Evolutionary conservation across 1,284 basidiomycete species (phyloP), one percentile per base, ranked within the genome.

Genomic region (Austroboletus novae-zelandiae): DNA sequence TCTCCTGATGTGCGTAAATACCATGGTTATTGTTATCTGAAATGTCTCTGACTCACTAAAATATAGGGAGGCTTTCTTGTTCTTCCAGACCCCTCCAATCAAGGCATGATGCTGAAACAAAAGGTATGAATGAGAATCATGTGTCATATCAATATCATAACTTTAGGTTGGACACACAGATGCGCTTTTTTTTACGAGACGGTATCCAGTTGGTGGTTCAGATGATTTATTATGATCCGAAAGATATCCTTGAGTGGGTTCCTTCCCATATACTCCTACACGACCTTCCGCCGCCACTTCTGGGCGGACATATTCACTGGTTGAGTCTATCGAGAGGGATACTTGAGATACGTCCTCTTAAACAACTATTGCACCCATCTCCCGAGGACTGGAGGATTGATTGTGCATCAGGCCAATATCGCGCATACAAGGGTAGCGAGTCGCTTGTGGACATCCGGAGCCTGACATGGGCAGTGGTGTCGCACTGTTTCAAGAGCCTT

Each of bases 271-370:
- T n/a, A 18, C 18, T 37, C 9, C 1, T 8, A 10, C 8, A 37
- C 8, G 75, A 76, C 52, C 55, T 77, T 8, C 75, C 75, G 0
- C 27, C 9, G 2, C 45, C 53, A 11, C 60, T 76, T 15, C 53
- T 70, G 5, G 20, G 59, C 0, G 57, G 66, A 18, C 66, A 68
- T 44, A 57, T 61, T 5, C 72, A 74, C 54, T 75, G 74, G 73
- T 55, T 74, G 37, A 51, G 67, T 18, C 43, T 70, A 10, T 11
- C 44, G 1, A 59, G 54, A 3, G 41, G 51, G 1, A 48, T 57
- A 3, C 57, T 76, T 0, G 69, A 72, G 51, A 67, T 75, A 46
- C 71, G 71, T 15, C 71, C 71, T 2, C 18, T 54, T 4, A 20
- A 49, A 13, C 43, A 27, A 8, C 45, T 53, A 3, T 67, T 67